Evolutionary conservation across 208 protist species (phyloP), one percentile per base, ranked within the genome.

Genomic region (Wallacemonas sp.): DNA sequence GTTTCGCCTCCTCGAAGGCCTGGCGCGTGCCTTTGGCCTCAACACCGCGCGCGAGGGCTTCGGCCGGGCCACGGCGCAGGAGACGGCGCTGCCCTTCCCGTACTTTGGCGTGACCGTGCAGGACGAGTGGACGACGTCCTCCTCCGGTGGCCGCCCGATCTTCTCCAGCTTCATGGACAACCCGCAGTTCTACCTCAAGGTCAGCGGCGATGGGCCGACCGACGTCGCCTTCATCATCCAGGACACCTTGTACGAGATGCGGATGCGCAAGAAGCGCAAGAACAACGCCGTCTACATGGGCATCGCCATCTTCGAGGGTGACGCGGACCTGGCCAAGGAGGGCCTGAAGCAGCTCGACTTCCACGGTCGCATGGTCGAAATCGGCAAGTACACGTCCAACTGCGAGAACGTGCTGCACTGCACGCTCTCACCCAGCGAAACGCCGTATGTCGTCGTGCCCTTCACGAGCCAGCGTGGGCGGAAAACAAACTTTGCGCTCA

Each of bases 141-240:
- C 87, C 17, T 89, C 83, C 16, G 91, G 91, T 34, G 91, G 91
- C 44, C 79, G 91, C 2, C 91, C 91, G 21, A 92, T 93, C 49
- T 94, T 91, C 68, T 92, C 87, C 16, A 92, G 84, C 26, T 96
- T 96, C 70, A 92, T 96, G 85, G 91, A 96, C 75, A 96, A 96
- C 68, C 91, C 91, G 33, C 91, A 96, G 79, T 94, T 96, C 62
- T 83, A 91, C 49, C 75, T 96, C 9, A 80, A 81, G 74, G 83
- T 94, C 3, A 75, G 61, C 16, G 71, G 87, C 48, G 70, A 81
- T 26, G 70, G 30, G 19, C 43, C 52, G 34, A 83, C 83, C 11
- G 84, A 95, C 65, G 76, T 96, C 55, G 78, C 87, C 11, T 93
- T 96, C 61, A 87, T 96, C 55, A 92, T 96, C 47, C 88, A 93